phyloP scores from a whole-genome alignment of 1,284 basidiomycete genomes.

The Ceratobasidium sp. region DNA sequence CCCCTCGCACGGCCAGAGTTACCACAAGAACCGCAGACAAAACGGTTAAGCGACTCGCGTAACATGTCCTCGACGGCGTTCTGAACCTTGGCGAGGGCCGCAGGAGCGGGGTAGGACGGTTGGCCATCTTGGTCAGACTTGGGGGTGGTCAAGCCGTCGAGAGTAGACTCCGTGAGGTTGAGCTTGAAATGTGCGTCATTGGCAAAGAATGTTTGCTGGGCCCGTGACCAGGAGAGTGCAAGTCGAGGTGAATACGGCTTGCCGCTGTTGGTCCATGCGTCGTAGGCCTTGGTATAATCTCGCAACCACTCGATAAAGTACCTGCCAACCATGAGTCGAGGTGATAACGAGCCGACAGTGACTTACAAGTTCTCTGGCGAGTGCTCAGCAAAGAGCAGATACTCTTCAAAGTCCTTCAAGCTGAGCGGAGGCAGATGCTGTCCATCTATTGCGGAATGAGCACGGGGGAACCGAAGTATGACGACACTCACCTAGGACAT shows the following conservation, averaged over 20 bases:
- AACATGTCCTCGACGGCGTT: constrained; percentile 54
- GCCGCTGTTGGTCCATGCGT: constrained; percentile 1
- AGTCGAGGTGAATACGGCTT: constrained; percentile 46
- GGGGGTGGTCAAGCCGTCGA: constrained; percentile 59
- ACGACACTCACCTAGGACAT: constrained; percentile 33
- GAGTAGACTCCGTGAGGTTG: constrained; percentile 66
- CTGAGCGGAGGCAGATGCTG: constrained; percentile 40
- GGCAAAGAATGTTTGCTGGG: constrained; percentile 77
- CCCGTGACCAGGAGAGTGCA: constrained; percentile 73
- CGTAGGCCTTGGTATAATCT: constrained; percentile 35
- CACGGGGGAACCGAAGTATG: background rate
- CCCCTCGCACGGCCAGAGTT: constrained; percentile 78
- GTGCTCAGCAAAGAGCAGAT: constrained; percentile 39
- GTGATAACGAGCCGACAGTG: background rate
- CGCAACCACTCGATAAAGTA: constrained; percentile 41
- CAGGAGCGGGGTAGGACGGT: constrained; percentile 64
- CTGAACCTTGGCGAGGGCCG: constrained; percentile 64
- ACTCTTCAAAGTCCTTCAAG: constrained; percentile 41
- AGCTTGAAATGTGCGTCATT: constrained; percentile 72
- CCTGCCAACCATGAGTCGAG: constrained; percentile 15
- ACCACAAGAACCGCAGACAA: constrained; percentile 69
- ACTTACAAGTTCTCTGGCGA: constrained; percentile 41
- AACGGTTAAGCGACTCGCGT: constrained; percentile 66
- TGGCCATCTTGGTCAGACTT: constrained; percentile 7
- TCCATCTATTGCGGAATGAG: constrained; percentile 11